Evolutionary conservation across 148 eudicot species (phyloP).

Genomic region (Vaccinium corymbosum): DNA sequence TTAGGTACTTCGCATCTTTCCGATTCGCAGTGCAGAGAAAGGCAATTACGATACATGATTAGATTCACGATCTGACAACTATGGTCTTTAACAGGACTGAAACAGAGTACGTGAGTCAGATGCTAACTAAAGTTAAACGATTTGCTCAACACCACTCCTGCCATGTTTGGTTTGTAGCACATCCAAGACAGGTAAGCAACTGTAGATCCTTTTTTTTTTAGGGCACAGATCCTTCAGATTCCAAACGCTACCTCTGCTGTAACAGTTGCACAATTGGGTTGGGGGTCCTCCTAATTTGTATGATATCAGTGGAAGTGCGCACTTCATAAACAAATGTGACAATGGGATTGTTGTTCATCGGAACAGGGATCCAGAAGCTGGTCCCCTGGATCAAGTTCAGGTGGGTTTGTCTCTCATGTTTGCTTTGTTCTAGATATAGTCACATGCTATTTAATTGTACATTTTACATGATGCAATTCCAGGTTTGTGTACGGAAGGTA

Average conservation of each 20-base stretch:
- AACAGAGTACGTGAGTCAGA: conserved; percentile 96
- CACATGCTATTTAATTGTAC: not conserved
- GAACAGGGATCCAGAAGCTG: conserved; percentile 83
- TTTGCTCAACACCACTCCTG: conserved; percentile 97
- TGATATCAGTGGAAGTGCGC: conserved; percentile 99
- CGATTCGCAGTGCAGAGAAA: not conserved
- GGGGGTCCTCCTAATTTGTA: conserved; percentile 82
- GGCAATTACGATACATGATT: not conserved
- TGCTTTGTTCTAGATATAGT: not conserved
- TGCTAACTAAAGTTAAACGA: conserved; percentile 85
- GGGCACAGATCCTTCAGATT: not conserved
- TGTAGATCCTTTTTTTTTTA: not conserved
- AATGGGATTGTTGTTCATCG: conserved; percentile 94
- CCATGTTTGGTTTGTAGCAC: conserved; percentile 99
- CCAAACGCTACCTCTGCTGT: conserved; percentile 21
- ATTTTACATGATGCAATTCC: conserved; percentile 2
- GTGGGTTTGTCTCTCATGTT: conserved; percentile 22
- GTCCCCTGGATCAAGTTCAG: conserved; percentile 78
- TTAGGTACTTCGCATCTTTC: not conserved
- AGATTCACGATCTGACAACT: not conserved
- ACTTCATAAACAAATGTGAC: conserved; percentile 96
- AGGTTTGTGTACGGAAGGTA: conserved; percentile 90
- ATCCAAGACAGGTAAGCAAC: conserved; percentile 78
- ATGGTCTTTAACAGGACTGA: conserved; percentile 66
- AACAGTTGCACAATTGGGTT: conserved; percentile 79